Evolutionary conservation across 257 asterid species (phyloP).

Genomic region (Solanum okadae): DNA sequence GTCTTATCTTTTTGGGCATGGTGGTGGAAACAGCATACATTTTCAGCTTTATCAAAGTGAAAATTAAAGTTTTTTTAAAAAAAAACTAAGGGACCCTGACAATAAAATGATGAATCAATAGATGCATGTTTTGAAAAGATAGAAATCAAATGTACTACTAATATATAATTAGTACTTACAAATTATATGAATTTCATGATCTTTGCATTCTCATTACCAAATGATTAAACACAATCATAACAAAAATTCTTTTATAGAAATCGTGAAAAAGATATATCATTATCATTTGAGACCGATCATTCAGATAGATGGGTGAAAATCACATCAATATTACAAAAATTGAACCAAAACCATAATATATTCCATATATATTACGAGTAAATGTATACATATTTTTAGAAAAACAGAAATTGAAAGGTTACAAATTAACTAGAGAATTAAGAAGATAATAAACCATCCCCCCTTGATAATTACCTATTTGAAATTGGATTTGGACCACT

Average conservation of each 20-base stretch:
- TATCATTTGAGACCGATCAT: background rate
- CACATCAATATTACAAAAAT: background rate
- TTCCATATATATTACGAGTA: background rate
- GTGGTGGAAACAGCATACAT: constrained; percentile 2
- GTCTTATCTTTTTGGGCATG: constrained; percentile 6
- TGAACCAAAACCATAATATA: background rate
- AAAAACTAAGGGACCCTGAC: background rate
- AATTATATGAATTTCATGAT: background rate
- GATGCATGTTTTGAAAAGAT: constrained; percentile 1
- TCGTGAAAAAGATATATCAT: background rate
- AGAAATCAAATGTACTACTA: constrained; percentile 6
- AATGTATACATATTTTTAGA: background rate
- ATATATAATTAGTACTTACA: background rate
- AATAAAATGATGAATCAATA: constrained; percentile 5
- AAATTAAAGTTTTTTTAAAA: background rate
- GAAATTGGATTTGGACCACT: constrained; percentile 77
- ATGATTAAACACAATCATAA: constrained; percentile 12
- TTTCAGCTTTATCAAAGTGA: constrained; percentile 1
- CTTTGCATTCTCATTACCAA: constrained; percentile 4
- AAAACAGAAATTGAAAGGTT: background rate
- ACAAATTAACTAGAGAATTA: background rate
- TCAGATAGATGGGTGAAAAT: background rate
- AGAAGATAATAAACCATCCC: background rate
- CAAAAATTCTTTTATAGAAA: background rate
- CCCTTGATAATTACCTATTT: constrained; percentile 22